phyloP scores from a whole-genome alignment of 2,329 filamentous ascomycete genomes.

The Colletotrichum horii region DNA sequence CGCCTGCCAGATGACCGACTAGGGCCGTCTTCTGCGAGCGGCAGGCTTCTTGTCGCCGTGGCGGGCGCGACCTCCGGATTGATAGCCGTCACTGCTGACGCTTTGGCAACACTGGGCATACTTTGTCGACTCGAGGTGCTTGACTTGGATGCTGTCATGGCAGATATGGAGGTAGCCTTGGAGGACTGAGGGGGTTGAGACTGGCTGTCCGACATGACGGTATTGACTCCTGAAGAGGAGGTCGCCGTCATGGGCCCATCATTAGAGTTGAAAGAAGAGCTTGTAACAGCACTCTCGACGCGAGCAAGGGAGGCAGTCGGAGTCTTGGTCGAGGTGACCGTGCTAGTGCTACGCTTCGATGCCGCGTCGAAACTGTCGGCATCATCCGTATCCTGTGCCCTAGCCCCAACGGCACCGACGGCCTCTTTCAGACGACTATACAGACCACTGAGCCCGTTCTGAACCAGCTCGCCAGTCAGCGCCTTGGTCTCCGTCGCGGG shows the following conservation, averaged over 20 bases:
- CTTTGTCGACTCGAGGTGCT: slow-evolving; percentile 41
- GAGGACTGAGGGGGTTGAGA: slow-evolving; percentile 46
- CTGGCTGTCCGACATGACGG: slow-evolving; percentile 42
- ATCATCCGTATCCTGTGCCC: slow-evolving; percentile 46
- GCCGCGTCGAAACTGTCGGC: slow-evolving; percentile 46
- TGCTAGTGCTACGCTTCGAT: slow-evolving; percentile 47
- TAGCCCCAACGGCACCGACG: slow-evolving; percentile 70
- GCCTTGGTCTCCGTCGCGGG: slow-evolving; percentile 70
- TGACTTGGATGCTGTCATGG: slow-evolving; percentile 50
- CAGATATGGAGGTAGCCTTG: slow-evolving; percentile 55
- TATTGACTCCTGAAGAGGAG: slow-evolving; percentile 39
- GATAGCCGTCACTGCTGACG: slow-evolving; percentile 44
- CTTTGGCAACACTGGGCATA: slow-evolving; percentile 47
- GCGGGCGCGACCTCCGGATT: slow-evolving; percentile 54
- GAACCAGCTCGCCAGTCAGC: slow-evolving; percentile 74
- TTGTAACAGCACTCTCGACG: slow-evolving; percentile 40
- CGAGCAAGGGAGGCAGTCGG: slow-evolving; percentile 45
- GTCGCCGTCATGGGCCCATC: slow-evolving; percentile 39
- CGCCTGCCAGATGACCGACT: slow-evolving; percentile 41
- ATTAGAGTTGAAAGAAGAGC: slow-evolving; percentile 37
- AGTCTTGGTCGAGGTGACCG: slow-evolving; percentile 46
- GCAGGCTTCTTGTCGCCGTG: slow-evolving; percentile 47
- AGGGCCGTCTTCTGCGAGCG: slow-evolving; percentile 49
- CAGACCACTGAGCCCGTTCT: slow-evolving; percentile 86
- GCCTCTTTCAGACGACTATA: slow-evolving; percentile 86